These are phyloP conservation scores for Neonectria punicea DNA, from an alignment of 2,329 filamentous ascomycete species.

Conservation along the genomic window DNA sequence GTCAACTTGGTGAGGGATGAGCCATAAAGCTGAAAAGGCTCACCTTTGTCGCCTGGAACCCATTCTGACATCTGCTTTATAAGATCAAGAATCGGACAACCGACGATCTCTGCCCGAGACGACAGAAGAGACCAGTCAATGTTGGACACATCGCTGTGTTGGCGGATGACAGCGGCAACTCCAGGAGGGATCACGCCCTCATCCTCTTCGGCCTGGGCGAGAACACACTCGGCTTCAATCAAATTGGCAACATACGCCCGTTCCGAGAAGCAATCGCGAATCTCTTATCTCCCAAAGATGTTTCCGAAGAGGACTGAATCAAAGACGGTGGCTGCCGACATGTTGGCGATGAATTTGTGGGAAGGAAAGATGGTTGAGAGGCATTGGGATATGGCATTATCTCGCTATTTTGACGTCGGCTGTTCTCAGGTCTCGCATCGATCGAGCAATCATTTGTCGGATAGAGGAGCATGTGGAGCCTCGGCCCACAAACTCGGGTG, in stretches of 20 bases:
- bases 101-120: slow-evolving; percentile 59
- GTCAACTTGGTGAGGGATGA: slow-evolving; percentile 34
- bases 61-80: slow-evolving; percentile 53
- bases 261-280: slow-evolving; percentile 62
- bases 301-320: slow-evolving; percentile 64
- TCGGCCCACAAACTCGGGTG: background rate
- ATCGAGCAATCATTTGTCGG: background rate
- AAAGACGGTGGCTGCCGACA: slow-evolving; percentile 44
- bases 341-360: background rate
- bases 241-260: slow-evolving; percentile 59
- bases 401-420: background rate
- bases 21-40: background rate
- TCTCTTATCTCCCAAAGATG: slow-evolving; percentile 63
- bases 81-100: slow-evolving; percentile 63
- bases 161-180: slow-evolving; percentile 50
- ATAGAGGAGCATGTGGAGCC: background rate
- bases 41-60: slow-evolving; percentile 26
- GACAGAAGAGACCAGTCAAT: slow-evolving; percentile 50
- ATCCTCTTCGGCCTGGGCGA: slow-evolving; percentile 61
- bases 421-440: background rate
- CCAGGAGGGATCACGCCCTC: slow-evolving; percentile 58
- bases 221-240: slow-evolving; percentile 61
- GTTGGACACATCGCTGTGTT: slow-evolving; percentile 43
- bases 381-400: background rate
- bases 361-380: background rate